Percentiles rank a stretch among this genome's conserved stretches.
phyloP scores from a whole-genome alignment of 176 grass and related monocot species.

The Paspalum vaginatum region DNA sequence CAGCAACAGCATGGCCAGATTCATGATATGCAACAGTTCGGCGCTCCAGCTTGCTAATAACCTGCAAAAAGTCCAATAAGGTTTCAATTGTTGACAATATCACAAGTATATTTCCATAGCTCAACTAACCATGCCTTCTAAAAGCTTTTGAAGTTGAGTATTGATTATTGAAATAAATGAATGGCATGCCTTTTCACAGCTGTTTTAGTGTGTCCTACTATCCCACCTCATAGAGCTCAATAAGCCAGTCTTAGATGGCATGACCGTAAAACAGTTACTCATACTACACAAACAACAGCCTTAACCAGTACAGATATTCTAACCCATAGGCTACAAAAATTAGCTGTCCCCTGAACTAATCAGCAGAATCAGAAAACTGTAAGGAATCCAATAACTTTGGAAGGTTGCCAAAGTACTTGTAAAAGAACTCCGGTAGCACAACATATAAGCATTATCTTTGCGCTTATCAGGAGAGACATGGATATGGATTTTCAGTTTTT shows the following conservation, averaged over 20 bases:
- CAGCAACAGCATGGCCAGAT: constrained; percentile 90
- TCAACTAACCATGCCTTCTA: constrained; percentile 19
- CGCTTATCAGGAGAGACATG: not conserved
- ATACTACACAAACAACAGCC: not conserved
- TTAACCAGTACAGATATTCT: not conserved
- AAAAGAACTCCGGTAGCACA: not conserved
- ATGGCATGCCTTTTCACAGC: not conserved
- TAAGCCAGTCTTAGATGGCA: constrained; percentile 4
- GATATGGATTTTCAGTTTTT: not conserved
- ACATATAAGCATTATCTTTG: not conserved
- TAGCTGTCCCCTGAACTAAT: not conserved
- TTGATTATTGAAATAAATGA: not conserved
- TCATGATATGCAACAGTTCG: constrained; percentile 94
- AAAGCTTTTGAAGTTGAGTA: constrained; percentile 15
- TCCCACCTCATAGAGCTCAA: not conserved
- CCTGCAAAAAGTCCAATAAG: constrained; percentile 52
- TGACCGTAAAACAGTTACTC: not conserved
- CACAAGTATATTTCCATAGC: constrained; percentile 15
- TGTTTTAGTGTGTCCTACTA: not conserved
- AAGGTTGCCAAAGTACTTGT: not conserved
- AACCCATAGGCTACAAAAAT: not conserved
- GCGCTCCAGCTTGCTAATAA: constrained; percentile 91
- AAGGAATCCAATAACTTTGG: not conserved
- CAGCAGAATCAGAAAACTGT: not conserved
- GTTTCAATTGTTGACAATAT: not conserved